phyloP scores from a whole-genome alignment of 2,329 filamentous ascomycete species.

The Plectosphaerella sp. region DNA sequence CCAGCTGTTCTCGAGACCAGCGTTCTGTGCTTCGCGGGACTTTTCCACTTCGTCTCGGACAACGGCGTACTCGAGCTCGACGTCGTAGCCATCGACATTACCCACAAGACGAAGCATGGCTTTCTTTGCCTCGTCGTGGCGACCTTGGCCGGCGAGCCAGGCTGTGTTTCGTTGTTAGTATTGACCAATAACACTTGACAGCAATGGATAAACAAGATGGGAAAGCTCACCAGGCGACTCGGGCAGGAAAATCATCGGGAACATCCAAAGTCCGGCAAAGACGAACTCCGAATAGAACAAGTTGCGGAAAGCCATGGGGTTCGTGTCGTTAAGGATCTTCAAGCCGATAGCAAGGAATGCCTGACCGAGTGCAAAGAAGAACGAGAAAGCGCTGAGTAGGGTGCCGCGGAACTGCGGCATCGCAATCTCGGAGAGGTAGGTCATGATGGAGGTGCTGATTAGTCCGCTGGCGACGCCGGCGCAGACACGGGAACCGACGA shows the following conservation, averaged over 20 bases:
- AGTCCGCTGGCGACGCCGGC: slow-evolving; percentile 1
- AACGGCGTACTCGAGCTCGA: background rate
- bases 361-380: background rate
- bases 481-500: background rate
- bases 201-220: background rate
- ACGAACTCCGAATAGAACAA: slow-evolving; percentile 3
- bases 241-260: background rate
- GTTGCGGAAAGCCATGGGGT: background rate
- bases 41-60: background rate
- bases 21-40: background rate
- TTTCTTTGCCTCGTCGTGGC: background rate
- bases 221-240: background rate
- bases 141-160: background rate
- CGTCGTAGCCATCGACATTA: background rate
- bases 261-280: background rate
- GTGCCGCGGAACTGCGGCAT: slow-evolving; percentile 3
- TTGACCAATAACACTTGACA: no score
- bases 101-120: background rate
- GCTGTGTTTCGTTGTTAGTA: background rate
- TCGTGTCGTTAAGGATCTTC: slow-evolving; percentile 1
- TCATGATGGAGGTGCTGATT: background rate
- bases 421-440: background rate
- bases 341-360: background rate
- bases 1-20: background rate
- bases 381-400: background rate